phyloP scores from a whole-genome alignment of 257 asterid genomes.

The Agastache rugosa region DNA sequence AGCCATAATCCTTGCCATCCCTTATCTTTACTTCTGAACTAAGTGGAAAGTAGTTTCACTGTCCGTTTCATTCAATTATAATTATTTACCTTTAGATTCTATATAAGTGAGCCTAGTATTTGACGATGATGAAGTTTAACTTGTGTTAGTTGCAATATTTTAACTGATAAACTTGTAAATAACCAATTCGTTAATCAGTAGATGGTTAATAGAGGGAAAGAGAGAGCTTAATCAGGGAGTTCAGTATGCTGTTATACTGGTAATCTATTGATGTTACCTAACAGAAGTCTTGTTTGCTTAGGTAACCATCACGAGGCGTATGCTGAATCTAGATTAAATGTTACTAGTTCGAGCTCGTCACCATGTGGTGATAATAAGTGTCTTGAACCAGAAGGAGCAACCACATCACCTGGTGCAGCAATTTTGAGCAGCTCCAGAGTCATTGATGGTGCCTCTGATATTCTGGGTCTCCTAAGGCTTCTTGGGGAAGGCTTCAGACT shows the following conservation, averaged over 20 bases:
- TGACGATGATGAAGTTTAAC: constrained; percentile 24
- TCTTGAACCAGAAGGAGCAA: constrained; percentile 69
- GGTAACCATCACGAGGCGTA: constrained; percentile 67
- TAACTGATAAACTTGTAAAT: constrained; percentile 7
- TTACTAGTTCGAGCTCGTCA: constrained; percentile 56
- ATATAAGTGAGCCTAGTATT: constrained; percentile 13
- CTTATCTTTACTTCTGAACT: not conserved
- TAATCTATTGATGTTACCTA: constrained; percentile 30
- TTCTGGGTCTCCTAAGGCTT: constrained; percentile 74
- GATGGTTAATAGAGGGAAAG: constrained; percentile 5
- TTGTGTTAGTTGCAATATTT: constrained; percentile 19
- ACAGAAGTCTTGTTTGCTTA: constrained; percentile 43
- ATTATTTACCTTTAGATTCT: constrained; percentile 19
- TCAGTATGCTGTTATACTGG: constrained; percentile 19
- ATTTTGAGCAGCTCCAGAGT: constrained; percentile 57
- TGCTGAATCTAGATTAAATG: constrained; percentile 73
- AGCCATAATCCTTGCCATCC: not conserved
- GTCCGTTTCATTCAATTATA: not conserved
- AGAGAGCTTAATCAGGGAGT: constrained; percentile 4
- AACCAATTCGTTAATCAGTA: constrained; percentile 13
- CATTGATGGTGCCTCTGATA: constrained; percentile 73
- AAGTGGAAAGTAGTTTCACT: constrained; percentile 7
- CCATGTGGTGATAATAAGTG: constrained; percentile 58
- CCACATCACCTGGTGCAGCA: constrained; percentile 53
- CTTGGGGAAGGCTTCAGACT: constrained; percentile 95